Evolutionary conservation across 2,329 filamentous ascomycete species (phyloP), one percentile per base, ranked within the genome.

Genomic region (Cladophialophora exuberans): DNA sequence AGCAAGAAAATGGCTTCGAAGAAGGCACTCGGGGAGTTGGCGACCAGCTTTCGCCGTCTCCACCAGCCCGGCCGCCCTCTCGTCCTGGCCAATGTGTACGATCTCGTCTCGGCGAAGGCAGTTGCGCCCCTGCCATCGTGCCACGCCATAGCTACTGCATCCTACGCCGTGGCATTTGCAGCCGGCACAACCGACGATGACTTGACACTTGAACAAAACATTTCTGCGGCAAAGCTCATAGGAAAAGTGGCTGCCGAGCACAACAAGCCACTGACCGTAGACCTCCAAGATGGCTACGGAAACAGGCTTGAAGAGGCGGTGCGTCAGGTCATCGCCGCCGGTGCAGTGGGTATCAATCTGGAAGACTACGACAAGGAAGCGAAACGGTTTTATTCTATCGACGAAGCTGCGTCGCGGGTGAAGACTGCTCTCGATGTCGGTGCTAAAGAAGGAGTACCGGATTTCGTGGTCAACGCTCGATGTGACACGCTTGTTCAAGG

Each of bases 211-310:
- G 69, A 78, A 3, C 71, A 76, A 30, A 84, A 85, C 59, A 69
- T 86, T 28, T 67, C 70, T 1, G 76, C 76, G 9, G 71, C 81
- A 30, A 60, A 66, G 3, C 67, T 67, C 9, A 75, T 86, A 52
- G 75, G 76, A 0, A 67, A 70, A 1, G 66, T 79, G 3, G 74
- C 75, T 10, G 65, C 64, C 9, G 62, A 69, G 10, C 68, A 72
- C 31, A 68, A 71, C 4, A 69, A 80, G 1, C 80, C 82, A 0
- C 66, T 86, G 0, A 81, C 78, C 0, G 80, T 79, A 4, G 83
- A 86, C 62, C 65, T 85, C 2, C 82, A 85, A 66, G 83, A 86
- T 62, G 83, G 83, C 0, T 86, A 84, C 58, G 78, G 77, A 2
- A 67, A 74, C 2, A 63, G 65, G 17, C 72, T 83, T 1, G 74